Percentiles rank a stretch among this genome's conserved stretches.
These are phyloP conservation scores for Stephanodiscus triporus DNA, from an alignment of 108 stramenopile genomes.

Conservation along the genomic window DNA sequence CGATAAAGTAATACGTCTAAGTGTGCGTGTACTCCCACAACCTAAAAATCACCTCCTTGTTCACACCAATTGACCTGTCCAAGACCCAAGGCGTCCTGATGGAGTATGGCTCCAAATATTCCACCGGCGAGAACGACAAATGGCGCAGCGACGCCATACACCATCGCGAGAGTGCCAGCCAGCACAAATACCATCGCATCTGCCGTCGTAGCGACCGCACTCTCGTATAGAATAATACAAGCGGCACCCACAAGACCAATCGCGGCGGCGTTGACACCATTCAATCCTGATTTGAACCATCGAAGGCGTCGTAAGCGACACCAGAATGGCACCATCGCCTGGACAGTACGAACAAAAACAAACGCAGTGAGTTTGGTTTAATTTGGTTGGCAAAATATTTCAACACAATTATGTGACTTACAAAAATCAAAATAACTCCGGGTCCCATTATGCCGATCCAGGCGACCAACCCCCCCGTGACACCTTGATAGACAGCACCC, in stretches of 20 bases:
- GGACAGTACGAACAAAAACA: conserved; percentile 58
- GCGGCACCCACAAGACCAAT: conserved; percentile 88
- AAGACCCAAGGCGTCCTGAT: conserved; percentile 44
- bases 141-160: conserved; percentile 75
- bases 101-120: conserved; percentile 76
- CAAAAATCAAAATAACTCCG: conserved; percentile 58
- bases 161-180: conserved; percentile 60
- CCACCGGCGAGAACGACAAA: conserved; percentile 71
- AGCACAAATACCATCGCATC: conserved; percentile 84
- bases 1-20: background rate
- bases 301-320: conserved; percentile 74
- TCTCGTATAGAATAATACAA: conserved; percentile 83
- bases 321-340: conserved; percentile 94
- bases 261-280: conserved; percentile 85
- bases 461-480: conserved; percentile 86
- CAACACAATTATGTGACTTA: background rate
- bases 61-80: conserved; percentile 50
- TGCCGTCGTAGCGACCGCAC: conserved; percentile 66
- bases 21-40: background rate
- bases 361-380: background rate
- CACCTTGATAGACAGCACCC: conserved; percentile 84
- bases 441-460: conserved; percentile 89
- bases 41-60: conserved; percentile 3
- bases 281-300: conserved; percentile 76
- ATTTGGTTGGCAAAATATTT: no score